Percentiles rank a stretch among this genome's conserved stretches.
Evolutionary conservation across 2,329 filamentous ascomycete genomes (phyloP).

Genomic region (Diaporthe sp.): DNA sequence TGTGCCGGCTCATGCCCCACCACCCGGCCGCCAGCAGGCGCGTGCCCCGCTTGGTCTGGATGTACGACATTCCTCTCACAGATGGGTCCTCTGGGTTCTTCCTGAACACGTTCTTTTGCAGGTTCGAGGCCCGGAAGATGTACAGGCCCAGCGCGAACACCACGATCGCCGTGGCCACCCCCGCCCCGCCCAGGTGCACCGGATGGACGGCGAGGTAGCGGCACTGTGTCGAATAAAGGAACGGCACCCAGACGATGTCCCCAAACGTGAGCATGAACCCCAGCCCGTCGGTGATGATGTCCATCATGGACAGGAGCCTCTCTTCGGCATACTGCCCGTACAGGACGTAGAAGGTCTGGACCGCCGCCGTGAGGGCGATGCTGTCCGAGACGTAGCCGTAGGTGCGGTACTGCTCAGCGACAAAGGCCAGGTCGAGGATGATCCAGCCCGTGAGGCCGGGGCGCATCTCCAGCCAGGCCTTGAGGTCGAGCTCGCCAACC

Average conservation of each 20-base stretch:
- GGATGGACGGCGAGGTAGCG: conserved; percentile 87
- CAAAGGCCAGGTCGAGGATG: conserved; percentile 83
- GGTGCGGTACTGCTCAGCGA: conserved; percentile 85
- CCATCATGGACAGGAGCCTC: conserved; percentile 89
- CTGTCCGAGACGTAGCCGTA: conserved; percentile 86
- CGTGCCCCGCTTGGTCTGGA: conserved; percentile 83
- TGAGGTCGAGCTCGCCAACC: conserved; percentile 86
- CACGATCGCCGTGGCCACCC: conserved; percentile 72
- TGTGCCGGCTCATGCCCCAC: conserved; percentile 90
- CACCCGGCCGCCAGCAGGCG: conserved; percentile 85
- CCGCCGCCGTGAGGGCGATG: conserved; percentile 81
- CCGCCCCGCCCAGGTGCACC: conserved; percentile 76
- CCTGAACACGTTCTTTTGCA: conserved; percentile 91
- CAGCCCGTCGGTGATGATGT: conserved; percentile 90
- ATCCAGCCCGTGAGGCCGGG: conserved; percentile 90
- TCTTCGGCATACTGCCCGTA: conserved; percentile 88
- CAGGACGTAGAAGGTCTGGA: conserved; percentile 84
- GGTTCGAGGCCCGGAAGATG: conserved; percentile 90
- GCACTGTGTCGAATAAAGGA: conserved; percentile 84
- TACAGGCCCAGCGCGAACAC: conserved; percentile 81
- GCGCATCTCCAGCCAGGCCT: conserved; percentile 85
- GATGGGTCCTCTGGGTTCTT: conserved; percentile 84
- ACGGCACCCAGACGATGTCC: conserved; percentile 89
- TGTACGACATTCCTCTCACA: conserved; percentile 82
- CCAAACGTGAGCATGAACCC: conserved; percentile 93